phyloP scores from a whole-genome alignment of 306 rosid genomes.

The Boehmeria nivea region DNA sequence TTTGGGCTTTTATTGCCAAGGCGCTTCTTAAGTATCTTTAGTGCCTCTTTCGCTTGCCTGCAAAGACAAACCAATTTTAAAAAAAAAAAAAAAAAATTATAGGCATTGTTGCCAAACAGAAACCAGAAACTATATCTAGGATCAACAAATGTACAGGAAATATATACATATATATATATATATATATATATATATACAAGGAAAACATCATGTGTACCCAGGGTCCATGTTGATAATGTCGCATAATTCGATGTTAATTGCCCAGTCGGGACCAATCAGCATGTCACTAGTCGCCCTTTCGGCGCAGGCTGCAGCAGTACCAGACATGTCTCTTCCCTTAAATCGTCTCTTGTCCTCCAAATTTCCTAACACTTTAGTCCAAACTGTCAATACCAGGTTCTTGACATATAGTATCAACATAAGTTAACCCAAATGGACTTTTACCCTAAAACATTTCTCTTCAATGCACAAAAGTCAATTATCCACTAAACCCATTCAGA shows the following conservation, averaged over 20 bases:
- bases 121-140: background rate
- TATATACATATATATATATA: background rate
- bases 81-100: conserved; percentile 15
- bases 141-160: conserved; percentile 2
- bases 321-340: conserved; percentile 49
- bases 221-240: conserved; percentile 84
- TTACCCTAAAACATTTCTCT: no score
- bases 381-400: no score
- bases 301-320: conserved; percentile 70
- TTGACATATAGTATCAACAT: no score
- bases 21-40: conserved; percentile 89
- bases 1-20: conserved; percentile 68
- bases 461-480: no score
- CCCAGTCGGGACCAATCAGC: conserved; percentile 98
- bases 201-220: conserved; percentile 44
- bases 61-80: conserved; percentile 28
- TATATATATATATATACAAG: background rate
- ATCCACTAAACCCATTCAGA: no score
- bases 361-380: no score
- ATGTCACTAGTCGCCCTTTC: conserved; percentile 96
- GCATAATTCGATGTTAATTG: conserved; percentile 83
- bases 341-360: no score
- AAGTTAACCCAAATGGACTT: no score
- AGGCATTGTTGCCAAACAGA: conserved; percentile 8
- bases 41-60: conserved; percentile 97